Percentiles rank a stretch among this genome's conserved stretches.
Conservation (phyloP, 2,329 filamentous ascomycete genomes). For the Amauroascus verrucosus region DNA sequence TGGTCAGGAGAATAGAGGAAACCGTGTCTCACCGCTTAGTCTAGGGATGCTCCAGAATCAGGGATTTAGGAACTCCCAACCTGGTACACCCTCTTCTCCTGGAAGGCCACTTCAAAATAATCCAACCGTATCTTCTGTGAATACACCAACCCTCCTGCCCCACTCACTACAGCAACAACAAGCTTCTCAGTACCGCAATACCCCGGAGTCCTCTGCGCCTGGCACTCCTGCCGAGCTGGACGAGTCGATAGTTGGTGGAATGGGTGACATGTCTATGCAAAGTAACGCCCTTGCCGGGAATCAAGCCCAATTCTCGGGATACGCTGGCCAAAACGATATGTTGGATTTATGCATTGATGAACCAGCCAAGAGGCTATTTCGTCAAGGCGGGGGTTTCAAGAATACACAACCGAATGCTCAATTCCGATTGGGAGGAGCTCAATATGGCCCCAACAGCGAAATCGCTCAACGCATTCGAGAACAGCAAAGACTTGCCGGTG, state of each 20-base stretch:
- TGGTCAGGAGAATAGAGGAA: conserved; percentile 43
- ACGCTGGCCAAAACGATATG: conserved; percentile 40
- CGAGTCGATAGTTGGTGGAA: conserved; percentile 55
- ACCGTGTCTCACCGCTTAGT: conserved; percentile 59
- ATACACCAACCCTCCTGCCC: conserved; percentile 81
- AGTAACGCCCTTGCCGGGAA: conserved; percentile 35
- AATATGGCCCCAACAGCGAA: conserved; percentile 67
- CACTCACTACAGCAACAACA: conserved; percentile 55
- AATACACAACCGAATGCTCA: conserved; percentile 58
- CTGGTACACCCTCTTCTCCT: conserved; percentile 69
- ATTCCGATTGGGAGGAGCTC: conserved; percentile 63
- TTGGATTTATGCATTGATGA: conserved; percentile 70
- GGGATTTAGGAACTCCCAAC: conserved; percentile 73
- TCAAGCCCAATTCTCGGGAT: conserved; percentile 31
- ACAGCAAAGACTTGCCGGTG: conserved; percentile 52
- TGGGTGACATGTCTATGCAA: conserved; percentile 51
- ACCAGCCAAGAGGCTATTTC: conserved; percentile 86
- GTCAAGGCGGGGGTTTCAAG: conserved; percentile 63
- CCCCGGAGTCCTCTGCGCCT: conserved; percentile 57
- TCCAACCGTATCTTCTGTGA: conserved; percentile 92
- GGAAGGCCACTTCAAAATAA: conserved; percentile 68
- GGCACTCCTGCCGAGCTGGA: conserved; percentile 66
- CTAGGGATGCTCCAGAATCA: conserved; percentile 71
- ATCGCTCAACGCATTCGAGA: conserved; percentile 56
- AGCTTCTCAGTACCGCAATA: conserved; percentile 44